These are phyloP conservation scores for Aspergillus pseudoterreus DNA, from an alignment of 2,329 filamentous ascomycete genomes.

Conservation along the genomic window DNA sequence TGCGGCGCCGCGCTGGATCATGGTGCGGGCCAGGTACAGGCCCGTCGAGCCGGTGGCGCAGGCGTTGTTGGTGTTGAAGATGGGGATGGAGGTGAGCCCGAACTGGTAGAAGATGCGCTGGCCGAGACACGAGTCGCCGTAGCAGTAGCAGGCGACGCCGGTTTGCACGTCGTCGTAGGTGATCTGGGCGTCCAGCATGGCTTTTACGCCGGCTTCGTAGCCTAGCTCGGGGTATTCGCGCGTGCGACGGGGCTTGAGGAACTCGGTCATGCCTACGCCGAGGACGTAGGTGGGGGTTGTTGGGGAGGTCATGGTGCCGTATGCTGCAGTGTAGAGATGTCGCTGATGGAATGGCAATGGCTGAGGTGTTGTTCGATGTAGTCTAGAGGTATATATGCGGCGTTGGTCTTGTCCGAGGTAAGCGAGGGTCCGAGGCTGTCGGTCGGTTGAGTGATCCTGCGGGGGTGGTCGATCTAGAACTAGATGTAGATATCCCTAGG, in stretches of 20 bases:
- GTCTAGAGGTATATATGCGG: too few relatives aligned
- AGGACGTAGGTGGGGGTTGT: constrained; percentile 72
- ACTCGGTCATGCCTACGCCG: constrained; percentile 98
- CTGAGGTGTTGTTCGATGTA: too few relatives aligned
- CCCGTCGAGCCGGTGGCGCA: constrained; percentile 95
- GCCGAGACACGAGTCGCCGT: constrained; percentile 89
- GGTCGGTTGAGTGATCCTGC: background rate
- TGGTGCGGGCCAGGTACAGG: constrained; percentile 73
- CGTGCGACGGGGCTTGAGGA: constrained; percentile 93
- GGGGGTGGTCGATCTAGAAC: background rate
- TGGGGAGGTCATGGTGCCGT: constrained; percentile 1
- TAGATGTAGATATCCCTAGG: too few relatives aligned
- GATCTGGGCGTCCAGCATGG: constrained; percentile 73
- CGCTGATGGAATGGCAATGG: too few relatives aligned
- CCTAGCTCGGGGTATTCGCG: constrained; percentile 93
- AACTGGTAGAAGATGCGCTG: constrained; percentile 99
- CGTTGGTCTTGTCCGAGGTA: background rate
- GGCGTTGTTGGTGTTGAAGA: constrained; percentile 99
- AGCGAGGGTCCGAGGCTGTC: background rate
- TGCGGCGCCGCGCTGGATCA: constrained; percentile 74
- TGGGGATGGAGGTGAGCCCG: constrained; percentile 92
- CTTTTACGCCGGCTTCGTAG: constrained; percentile 88
- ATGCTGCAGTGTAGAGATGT: too few relatives aligned
- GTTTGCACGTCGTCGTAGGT: constrained; percentile 96
- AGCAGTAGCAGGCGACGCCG: constrained; percentile 96